Base-by-base conservation (phyloP, 257 asterid genomes). In the Solanum dulcamara region DNA sequence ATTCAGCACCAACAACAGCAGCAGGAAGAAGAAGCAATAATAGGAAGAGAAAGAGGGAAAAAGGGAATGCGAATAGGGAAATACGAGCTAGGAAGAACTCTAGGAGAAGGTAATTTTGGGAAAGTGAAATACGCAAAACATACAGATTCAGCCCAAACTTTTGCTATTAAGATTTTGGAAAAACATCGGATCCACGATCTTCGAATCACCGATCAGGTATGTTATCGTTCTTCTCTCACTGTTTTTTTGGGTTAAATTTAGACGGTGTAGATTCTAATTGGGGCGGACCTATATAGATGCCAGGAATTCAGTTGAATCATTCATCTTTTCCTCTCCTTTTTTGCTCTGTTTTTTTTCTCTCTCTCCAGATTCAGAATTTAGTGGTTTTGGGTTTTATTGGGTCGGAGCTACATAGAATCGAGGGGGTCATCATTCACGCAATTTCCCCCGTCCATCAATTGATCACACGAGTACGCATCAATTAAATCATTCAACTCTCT, bases 71-170 rank as follows among this genome's bases (percentile, higher is more conserved):
- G 93, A 85, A 71, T 96, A 80, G 98, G 98, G 22, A 95, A 93
- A 81, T 96, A 95, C 92, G 97, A 94, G 62, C 13, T 96, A 3
- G 99, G 98, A 4, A 93, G 92, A 88, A 96, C 93, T 1, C 83
- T 96, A 38, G 99, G 99, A 14, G 97, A 95, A 89, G 99, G 99
- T n/a, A 95, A 96, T 86, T 96, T 96, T 83, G 99, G 98, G 0
- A 96, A 96, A 89, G 99, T 96, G n/a, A 96, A 94, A 83, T 92
- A 86, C 89, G 99, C 98, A 22, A 89, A 80, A 17, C 89, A 96
- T 87, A 35, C 89, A 1, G 93, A 91, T n/a, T 86, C 99, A 0
- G 98, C 92, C 13, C 87, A 51, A 10, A 79, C 97, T 15, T 95
- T 92, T 84, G 99, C 99, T 46, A 87, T 96, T 83, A 96, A 96